phyloP scores from a whole-genome alignment of 2,329 filamentous ascomycete genomes.

The Incumbomyces delicatus region DNA sequence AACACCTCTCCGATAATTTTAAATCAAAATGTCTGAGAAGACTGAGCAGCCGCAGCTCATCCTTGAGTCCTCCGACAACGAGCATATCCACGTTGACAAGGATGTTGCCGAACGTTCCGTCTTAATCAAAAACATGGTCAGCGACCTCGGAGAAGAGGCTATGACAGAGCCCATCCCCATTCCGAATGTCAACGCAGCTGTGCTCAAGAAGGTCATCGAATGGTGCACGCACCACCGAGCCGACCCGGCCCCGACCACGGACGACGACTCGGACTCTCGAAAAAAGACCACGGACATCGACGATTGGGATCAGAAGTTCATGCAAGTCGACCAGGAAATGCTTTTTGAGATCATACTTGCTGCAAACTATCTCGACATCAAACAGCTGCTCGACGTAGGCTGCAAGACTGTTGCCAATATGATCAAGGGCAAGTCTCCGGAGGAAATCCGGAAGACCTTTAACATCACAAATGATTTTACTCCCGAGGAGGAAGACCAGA shows the following conservation, averaged over 20 bases:
- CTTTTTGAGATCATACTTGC: slow-evolving; percentile 98
- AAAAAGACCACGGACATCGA: slow-evolving; percentile 99
- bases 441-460: slow-evolving; percentile 99
- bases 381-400: slow-evolving; percentile 90
- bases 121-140: slow-evolving; percentile 96
- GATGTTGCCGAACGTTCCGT: slow-evolving; percentile 82
- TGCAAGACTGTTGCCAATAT: slow-evolving; percentile 99
- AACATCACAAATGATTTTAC: slow-evolving; percentile 99
- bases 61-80: slow-evolving; percentile 42
- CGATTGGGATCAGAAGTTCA: slow-evolving; percentile 99
- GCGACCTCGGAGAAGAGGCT: slow-evolving; percentile 66
- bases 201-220: slow-evolving; percentile 91
- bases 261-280: slow-evolving; percentile 85
- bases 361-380: slow-evolving; percentile 98
- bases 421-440: slow-evolving; percentile 99
- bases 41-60: slow-evolving; percentile 27
- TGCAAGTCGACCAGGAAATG: slow-evolving; percentile 99
- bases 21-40: slow-evolving; percentile 21
- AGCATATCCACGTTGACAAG: slow-evolving; percentile 43
- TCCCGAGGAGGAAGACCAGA: slow-evolving; percentile 97
- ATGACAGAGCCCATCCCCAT: slow-evolving; percentile 70
- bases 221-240: slow-evolving; percentile 95
- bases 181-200: slow-evolving; percentile 81
- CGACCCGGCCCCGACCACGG: slow-evolving; percentile 70
- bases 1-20: neutral